phyloP scores from a whole-genome alignment of 768 basidiomycete species.

The Vararia minispora region DNA sequence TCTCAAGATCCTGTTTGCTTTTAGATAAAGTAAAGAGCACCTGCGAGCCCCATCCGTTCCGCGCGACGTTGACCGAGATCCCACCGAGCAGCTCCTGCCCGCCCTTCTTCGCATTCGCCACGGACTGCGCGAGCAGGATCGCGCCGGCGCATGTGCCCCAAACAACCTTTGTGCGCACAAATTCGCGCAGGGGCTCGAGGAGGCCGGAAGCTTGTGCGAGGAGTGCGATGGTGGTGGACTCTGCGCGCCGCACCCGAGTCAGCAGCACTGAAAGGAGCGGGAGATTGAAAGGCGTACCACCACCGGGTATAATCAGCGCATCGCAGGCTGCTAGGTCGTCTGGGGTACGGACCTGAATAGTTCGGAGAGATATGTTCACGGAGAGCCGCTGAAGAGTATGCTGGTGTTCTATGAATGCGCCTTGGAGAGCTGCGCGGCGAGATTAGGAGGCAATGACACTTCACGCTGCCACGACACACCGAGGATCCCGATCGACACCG shows the following conservation, averaged over 20 bases:
- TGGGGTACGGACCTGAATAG: constrained; percentile 56
- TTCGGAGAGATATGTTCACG: constrained; percentile 31
- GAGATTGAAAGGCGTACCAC: constrained; percentile 36
- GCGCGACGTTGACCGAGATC: constrained; percentile 65
- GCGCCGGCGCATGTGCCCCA: constrained; percentile 98
- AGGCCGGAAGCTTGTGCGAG: constrained; percentile 65
- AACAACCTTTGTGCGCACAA: constrained; percentile 61
- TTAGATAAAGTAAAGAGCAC: constrained; percentile 27
- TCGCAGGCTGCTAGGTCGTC: constrained; percentile 70
- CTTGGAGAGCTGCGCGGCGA: constrained; percentile 63
- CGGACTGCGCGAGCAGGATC: constrained; percentile 67
- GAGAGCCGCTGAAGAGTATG: constrained; percentile 49
- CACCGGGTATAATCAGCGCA: constrained; percentile 89
- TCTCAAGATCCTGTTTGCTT: neutral
- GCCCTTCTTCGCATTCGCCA: constrained; percentile 72
- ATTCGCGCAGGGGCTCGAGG: constrained; percentile 66
- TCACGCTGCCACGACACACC: constrained; percentile 6
- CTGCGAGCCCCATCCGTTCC: constrained; percentile 94
- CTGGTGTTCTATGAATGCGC: constrained; percentile 87
- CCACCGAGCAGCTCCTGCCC: constrained; percentile 82
- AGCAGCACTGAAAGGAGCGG: constrained; percentile 1
- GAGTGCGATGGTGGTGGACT: constrained; percentile 87
- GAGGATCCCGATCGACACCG: constrained; percentile 13
- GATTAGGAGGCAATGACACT: neutral
- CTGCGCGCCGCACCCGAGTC: constrained; percentile 17